A percentile compares a stretch with the other conserved stretches of the same genome.
Evolutionary conservation across 495 filamentous ascomycete species (phyloP).

Genomic region (Penicillium egyptiacum): DNA sequence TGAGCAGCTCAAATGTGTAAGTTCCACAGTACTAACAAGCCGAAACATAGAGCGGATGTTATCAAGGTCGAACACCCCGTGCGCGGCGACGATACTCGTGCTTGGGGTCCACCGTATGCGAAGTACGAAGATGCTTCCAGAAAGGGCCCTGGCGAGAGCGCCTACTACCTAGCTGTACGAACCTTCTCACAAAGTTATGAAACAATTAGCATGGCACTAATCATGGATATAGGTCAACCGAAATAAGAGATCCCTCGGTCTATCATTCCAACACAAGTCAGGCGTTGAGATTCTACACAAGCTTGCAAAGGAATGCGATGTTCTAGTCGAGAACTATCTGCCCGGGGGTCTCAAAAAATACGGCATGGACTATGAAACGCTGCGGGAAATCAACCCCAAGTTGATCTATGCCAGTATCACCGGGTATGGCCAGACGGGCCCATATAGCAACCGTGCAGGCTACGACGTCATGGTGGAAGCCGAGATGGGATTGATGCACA

Average conservation of each 20-base stretch:
- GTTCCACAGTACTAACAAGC: background rate
- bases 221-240: constrained; percentile 70
- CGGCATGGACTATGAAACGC: constrained; percentile 75
- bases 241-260: constrained; percentile 91
- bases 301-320: constrained; percentile 80
- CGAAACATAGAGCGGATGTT: constrained; percentile 73
- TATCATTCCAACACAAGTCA: constrained; percentile 82
- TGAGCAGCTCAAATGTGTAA: background rate
- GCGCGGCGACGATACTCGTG: constrained; percentile 89
- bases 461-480: constrained; percentile 99
- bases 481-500: constrained; percentile 98
- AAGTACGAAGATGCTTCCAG: constrained; percentile 60
- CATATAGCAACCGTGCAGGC: constrained; percentile 82
- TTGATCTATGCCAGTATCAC: constrained; percentile 70
- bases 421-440: constrained; percentile 87
- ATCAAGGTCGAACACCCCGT: constrained; percentile 96
- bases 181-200: background rate
- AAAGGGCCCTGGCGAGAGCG: constrained; percentile 83
- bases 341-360: constrained; percentile 92
- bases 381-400: constrained; percentile 75
- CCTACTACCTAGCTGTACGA: constrained; percentile 85
- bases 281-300: constrained; percentile 85
- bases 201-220: constrained; percentile 9
- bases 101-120: constrained; percentile 96
- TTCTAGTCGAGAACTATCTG: constrained; percentile 96